A percentile compares a stretch with the other conserved stretches of the same genome.
Evolutionary conservation across 345 rosid species (phyloP).

Genomic region (Mangifera indica): DNA sequence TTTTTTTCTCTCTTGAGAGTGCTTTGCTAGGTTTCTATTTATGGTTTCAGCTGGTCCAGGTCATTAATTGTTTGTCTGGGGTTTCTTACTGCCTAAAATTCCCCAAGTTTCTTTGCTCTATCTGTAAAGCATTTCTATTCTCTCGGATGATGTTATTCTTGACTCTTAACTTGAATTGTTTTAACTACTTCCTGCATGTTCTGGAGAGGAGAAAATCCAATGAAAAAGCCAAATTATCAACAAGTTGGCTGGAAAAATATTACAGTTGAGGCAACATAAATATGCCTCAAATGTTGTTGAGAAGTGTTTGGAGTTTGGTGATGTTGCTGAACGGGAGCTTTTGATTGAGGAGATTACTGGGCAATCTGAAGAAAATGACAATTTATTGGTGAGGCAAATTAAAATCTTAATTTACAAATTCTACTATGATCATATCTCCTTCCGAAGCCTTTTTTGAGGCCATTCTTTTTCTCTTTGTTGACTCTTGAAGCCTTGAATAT

Average conservation of each 20-base stretch:
- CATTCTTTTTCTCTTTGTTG: background rate
- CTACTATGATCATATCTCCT: background rate
- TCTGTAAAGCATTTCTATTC: background rate
- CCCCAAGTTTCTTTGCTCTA: background rate
- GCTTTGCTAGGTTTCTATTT: too few species aligned
- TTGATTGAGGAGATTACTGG: slow-evolving; percentile 85
- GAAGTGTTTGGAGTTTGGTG: slow-evolving; percentile 88
- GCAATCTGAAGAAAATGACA: slow-evolving; percentile 67
- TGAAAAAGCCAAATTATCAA: slow-evolving; percentile 73
- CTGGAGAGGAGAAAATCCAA: slow-evolving; percentile 78
- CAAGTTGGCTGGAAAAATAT: slow-evolving; percentile 78
- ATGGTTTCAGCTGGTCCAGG: too few species aligned
- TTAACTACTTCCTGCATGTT: slow-evolving; percentile 65
- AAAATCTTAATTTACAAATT: background rate
- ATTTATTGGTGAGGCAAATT: slow-evolving; percentile 67
- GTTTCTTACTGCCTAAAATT: too few species aligned
- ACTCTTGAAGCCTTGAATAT: slow-evolving; percentile 3
- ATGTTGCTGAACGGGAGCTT: slow-evolving; percentile 59
- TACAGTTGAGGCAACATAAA: slow-evolving; percentile 94
- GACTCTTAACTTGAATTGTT: slow-evolving; percentile 6
- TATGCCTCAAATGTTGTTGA: slow-evolving; percentile 95
- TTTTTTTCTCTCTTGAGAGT: too few species aligned
- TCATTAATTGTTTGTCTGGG: too few species aligned
- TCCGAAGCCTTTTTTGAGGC: background rate
- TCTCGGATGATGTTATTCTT: background rate